Percentiles rank a stretch among this genome's conserved stretches.
Conservation (phyloP, 2,329 filamentous ascomycete genomes). For the Diaporthe eres region DNA sequence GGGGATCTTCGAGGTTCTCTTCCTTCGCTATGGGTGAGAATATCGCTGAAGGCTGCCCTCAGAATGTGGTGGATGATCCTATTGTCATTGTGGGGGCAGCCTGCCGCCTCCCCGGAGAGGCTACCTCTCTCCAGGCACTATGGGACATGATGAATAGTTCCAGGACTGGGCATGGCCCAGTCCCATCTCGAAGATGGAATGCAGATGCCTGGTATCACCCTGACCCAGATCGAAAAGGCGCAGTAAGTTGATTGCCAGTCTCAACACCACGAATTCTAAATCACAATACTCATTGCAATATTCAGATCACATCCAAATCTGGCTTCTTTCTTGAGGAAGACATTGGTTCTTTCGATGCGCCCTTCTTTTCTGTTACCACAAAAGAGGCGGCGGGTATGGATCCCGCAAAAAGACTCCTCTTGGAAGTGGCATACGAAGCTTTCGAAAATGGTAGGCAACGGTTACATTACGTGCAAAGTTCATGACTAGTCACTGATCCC, state of each 20-base stretch:
- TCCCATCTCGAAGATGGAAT: slow-evolving; percentile 1
- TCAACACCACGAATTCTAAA: background rate
- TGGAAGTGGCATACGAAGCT: slow-evolving; percentile 32
- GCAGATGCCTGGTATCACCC: slow-evolving; percentile 22
- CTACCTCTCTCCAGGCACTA: slow-evolving; percentile 57
- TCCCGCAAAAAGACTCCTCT: slow-evolving; percentile 26
- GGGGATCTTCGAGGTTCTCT: background rate
- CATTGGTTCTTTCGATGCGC: slow-evolving; percentile 34
- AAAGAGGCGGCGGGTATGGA: slow-evolving; percentile 35
- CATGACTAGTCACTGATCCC: too few relatives aligned
- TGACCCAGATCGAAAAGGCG: slow-evolving; percentile 11
- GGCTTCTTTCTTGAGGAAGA: slow-evolving; percentile 15
- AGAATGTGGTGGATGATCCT: slow-evolving; percentile 45
- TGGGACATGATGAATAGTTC: slow-evolving; percentile 52
- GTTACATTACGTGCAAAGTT: background rate
- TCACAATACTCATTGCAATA: background rate
- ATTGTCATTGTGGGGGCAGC: slow-evolving; percentile 64
- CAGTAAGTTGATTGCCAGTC: slow-evolving; percentile 10
- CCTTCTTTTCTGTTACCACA: slow-evolving; percentile 39
- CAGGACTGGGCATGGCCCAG: background rate
- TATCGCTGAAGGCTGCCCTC: background rate
- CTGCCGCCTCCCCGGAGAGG: slow-evolving; percentile 60
- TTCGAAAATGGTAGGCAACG: slow-evolving; percentile 35
- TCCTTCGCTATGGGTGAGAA: background rate
- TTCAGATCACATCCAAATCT: slow-evolving; percentile 44